phyloP scores from a whole-genome alignment of 176 grass and related monocot species.

The Oryza coarctata region DNA sequence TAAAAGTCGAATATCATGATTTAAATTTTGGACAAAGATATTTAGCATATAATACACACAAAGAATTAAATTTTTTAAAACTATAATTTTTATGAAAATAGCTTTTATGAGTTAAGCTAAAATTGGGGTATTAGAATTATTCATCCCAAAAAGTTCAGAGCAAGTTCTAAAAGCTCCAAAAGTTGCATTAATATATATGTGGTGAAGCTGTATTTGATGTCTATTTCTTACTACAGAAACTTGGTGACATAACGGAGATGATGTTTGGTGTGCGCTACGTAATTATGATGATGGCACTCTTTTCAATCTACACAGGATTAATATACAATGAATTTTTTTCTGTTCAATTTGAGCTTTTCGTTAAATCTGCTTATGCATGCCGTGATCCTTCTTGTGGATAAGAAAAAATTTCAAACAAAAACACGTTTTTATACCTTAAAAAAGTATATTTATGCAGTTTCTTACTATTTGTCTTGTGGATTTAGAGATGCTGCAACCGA shows the following conservation, averaged over 20 bases:
- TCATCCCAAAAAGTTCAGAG: too few species aligned
- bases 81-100: too few species aligned
- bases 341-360: slow-evolving; percentile 89
- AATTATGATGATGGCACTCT: slow-evolving; percentile 88
- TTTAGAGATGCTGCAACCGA: slow-evolving; percentile 67
- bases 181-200: background rate
- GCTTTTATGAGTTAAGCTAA: too few species aligned
- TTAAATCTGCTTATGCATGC: slow-evolving; percentile 87
- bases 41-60: too few species aligned
- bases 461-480: slow-evolving; percentile 19
- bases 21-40: too few species aligned
- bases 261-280: slow-evolving; percentile 96
- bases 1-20: too few species aligned
- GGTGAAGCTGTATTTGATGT: slow-evolving; percentile 21
- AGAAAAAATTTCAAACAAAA: slow-evolving; percentile 14
- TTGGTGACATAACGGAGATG: slow-evolving; percentile 98
- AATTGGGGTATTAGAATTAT: too few species aligned
- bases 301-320: slow-evolving; percentile 95
- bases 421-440: background rate
- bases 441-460: slow-evolving; percentile 12
- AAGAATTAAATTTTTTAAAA: too few species aligned
- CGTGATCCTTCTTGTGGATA: slow-evolving; percentile 86
- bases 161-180: background rate
- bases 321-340: slow-evolving; percentile 99
- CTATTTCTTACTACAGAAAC: slow-evolving; percentile 57